Conservation (phyloP, 1,284 basidiomycete genomes). For the Ustilago xerochloae region DNA sequence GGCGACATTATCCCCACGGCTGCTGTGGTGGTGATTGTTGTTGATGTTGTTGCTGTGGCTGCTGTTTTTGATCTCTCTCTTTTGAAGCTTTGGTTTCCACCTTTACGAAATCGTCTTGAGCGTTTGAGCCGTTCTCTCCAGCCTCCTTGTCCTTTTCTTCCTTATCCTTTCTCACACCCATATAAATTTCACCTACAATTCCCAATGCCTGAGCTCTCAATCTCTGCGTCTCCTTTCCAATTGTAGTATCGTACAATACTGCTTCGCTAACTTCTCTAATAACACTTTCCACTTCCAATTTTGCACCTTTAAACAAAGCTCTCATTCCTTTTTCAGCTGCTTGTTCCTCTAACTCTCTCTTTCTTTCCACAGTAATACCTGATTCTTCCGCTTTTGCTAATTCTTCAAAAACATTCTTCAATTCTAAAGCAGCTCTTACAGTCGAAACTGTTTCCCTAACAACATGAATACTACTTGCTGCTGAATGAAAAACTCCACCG, state of each 20-base stretch:
- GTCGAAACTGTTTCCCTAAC: slow-evolving; percentile 65
- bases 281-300: slow-evolving; percentile 93
- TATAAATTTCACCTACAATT: slow-evolving; percentile 55
- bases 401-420: slow-evolving; percentile 94
- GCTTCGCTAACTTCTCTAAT: slow-evolving; percentile 92
- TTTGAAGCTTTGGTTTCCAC: slow-evolving; percentile 52
- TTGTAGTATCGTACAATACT: slow-evolving; percentile 74
- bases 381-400: slow-evolving; percentile 78
- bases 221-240: slow-evolving; percentile 64
- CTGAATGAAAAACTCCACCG: slow-evolving; percentile 57
- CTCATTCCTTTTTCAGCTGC: slow-evolving; percentile 83
- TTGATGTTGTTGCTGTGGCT: neutral
- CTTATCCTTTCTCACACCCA: slow-evolving; percentile 45
- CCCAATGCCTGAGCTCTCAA: slow-evolving; percentile 63
- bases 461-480: slow-evolving; percentile 60
- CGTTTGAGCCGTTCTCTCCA: neutral
- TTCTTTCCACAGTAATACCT: slow-evolving; percentile 87
- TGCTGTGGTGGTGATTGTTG: slow-evolving; percentile 14
- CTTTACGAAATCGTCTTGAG: slow-evolving; percentile 47
- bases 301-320: slow-evolving; percentile 76
- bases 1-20: slow-evolving; percentile 10
- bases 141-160: slow-evolving; percentile 4
- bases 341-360: slow-evolving; percentile 90
- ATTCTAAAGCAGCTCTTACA: slow-evolving; percentile 68
- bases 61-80: slow-evolving; percentile 27